A percentile compares a stretch with the other conserved stretches of the same genome.
These are phyloP conservation scores for Epichloe baconii DNA, from an alignment of 2,329 filamentous ascomycete genomes.

Conservation along the genomic window DNA sequence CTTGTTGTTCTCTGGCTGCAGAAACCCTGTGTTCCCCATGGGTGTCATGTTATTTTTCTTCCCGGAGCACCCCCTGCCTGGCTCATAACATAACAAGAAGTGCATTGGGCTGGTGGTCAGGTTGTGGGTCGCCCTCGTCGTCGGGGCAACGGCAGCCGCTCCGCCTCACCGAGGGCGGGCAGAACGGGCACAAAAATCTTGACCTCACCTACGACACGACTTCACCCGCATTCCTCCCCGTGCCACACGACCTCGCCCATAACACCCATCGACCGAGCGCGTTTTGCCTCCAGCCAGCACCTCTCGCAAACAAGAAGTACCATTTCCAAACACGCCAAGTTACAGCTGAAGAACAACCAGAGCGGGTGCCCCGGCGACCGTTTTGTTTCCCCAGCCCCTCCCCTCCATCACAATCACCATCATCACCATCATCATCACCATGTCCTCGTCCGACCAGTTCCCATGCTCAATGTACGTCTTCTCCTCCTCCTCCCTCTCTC, in stretches of 20 bases:
- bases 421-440: not conserved
- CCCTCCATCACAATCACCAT: constrained; percentile 1
- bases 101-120: constrained; percentile 2
- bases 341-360: no score
- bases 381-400: not conserved
- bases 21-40: not conserved
- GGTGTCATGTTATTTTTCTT: not conserved
- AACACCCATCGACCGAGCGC: not conserved
- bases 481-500: constrained; percentile 37
- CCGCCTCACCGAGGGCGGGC: no score
- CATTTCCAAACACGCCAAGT: not conserved
- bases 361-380: not conserved
- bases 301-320: not conserved
- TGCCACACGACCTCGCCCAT: not conserved
- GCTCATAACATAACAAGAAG: not conserved
- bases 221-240: constrained; percentile 5
- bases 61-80: not conserved
- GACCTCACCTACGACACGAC: not conserved
- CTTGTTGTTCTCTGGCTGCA: constrained; percentile 10
- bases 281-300: not conserved
- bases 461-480: constrained; percentile 7
- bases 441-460: constrained; percentile 4
- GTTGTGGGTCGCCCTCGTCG: constrained; percentile 10
- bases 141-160: constrained; percentile 10
- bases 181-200: not conserved